A percentile compares a stretch with the other conserved stretches of the same genome.
These are phyloP conservation scores for Macrolepiota fuliginosa DNA, from an alignment of 768 basidiomycete species.

Conservation along the genomic window DNA sequence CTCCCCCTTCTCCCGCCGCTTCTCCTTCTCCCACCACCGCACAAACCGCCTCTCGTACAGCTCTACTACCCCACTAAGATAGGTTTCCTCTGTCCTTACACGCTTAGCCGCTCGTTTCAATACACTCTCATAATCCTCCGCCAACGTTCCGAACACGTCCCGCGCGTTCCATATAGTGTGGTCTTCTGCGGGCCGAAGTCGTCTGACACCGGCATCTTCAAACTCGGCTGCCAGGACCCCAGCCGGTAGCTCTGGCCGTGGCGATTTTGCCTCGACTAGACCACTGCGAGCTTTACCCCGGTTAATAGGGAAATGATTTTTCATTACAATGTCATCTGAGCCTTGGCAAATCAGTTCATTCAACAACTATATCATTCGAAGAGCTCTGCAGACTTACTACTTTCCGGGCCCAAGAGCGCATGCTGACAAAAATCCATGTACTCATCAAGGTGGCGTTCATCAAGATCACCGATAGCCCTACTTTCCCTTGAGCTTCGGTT, in stretches of 20 bases:
- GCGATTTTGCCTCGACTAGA: neutral
- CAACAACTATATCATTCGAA: neutral
- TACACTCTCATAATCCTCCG: slow-evolving; percentile 48
- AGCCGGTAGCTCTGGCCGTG: neutral
- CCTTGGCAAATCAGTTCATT: neutral
- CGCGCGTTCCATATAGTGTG: slow-evolving; percentile 64
- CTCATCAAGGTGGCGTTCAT: slow-evolving; percentile 51
- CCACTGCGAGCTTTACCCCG: neutral
- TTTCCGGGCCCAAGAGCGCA: slow-evolving; percentile 39
- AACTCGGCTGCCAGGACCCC: slow-evolving; percentile 11
- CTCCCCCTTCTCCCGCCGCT: slow-evolving; percentile 12
- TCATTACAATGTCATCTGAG: slow-evolving; percentile 30
- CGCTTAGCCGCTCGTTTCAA: slow-evolving; percentile 50
- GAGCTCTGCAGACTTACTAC: slow-evolving; percentile 12
- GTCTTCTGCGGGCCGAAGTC: slow-evolving; percentile 51
- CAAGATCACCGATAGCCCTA: slow-evolving; percentile 56
- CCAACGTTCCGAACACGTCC: slow-evolving; percentile 63
- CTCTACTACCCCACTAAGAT: slow-evolving; percentile 57
- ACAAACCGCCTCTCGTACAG: slow-evolving; percentile 62
- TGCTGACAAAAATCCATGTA: slow-evolving; percentile 67
- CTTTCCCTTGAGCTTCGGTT: slow-evolving; percentile 13
- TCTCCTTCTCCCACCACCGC: slow-evolving; percentile 41
- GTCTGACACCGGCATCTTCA: slow-evolving; percentile 8
- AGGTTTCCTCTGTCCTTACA: slow-evolving; percentile 51
- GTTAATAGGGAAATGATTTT: slow-evolving; percentile 40